Evolutionary conservation across 1,284 basidiomycete species (phyloP).

Genomic region (Mixia osmundae): DNA sequence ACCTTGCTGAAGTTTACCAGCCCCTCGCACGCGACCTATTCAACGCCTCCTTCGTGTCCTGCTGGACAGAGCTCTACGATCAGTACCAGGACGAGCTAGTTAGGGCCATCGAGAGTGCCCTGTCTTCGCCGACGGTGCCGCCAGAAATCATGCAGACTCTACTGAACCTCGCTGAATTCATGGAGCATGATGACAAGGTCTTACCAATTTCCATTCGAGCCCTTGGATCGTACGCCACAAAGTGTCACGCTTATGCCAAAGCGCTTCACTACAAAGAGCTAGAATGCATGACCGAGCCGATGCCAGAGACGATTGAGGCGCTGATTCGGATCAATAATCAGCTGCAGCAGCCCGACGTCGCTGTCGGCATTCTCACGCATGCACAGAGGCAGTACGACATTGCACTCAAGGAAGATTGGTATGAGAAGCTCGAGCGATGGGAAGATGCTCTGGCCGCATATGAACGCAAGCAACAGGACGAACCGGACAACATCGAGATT

Average conservation of each 20-base stretch:
- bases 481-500: conserved; percentile 45
- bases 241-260: conserved; percentile 89
- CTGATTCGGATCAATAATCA: conserved; percentile 94
- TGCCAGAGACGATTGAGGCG: conserved; percentile 59
- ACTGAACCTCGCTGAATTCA: conserved; percentile 93
- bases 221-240: conserved; percentile 79
- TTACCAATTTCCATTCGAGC: conserved; percentile 82
- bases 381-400: conserved; percentile 37
- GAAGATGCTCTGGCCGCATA: conserved; percentile 78
- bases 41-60: conserved; percentile 95
- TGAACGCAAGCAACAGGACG: conserved; percentile 46
- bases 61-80: conserved; percentile 90
- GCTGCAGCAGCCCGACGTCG: conserved; percentile 87
- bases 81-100: conserved; percentile 94
- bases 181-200: conserved; percentile 97
- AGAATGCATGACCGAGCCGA: conserved; percentile 80
- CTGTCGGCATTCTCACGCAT: conserved; percentile 75
- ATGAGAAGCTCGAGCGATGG: conserved; percentile 89
- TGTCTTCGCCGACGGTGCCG: conserved; percentile 55
- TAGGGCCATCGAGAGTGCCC: conserved; percentile 65
- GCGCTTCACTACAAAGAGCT: conserved; percentile 97
- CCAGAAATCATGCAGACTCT: conserved; percentile 82
- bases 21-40: conserved; percentile 86
- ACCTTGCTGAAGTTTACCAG: conserved; percentile 70
- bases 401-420: conserved; percentile 83